phyloP scores from a whole-genome alignment of 2,329 filamentous ascomycete genomes.

The Bipolaris oryzae region DNA sequence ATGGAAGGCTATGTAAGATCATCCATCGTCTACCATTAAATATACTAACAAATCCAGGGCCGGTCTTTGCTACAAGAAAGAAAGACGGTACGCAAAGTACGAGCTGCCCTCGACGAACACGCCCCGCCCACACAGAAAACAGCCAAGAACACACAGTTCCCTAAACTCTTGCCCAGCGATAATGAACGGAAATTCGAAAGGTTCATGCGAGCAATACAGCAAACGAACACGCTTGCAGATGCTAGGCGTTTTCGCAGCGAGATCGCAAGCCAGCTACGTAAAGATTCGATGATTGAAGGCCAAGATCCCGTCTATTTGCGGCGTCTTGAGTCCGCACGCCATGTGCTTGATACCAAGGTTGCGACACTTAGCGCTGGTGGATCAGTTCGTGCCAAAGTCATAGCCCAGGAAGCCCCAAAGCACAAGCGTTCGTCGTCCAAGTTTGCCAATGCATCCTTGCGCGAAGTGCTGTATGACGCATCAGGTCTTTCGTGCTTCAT shows the following conservation, averaged over 20 bases:
- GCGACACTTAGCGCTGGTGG: conserved; percentile 75
- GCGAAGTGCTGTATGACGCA: conserved; percentile 86
- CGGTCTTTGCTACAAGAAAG: conserved; percentile 90
- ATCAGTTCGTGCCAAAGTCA: conserved; percentile 50
- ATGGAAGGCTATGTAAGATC: conserved; percentile 76
- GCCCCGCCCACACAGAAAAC: conserved; percentile 77
- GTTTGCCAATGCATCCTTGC: conserved; percentile 75
- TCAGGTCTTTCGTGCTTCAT: conserved; percentile 97
- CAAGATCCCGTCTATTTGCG: conserved; percentile 87
- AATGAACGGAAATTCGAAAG: conserved; percentile 93
- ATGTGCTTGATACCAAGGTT: conserved; percentile 87
- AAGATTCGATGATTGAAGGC: conserved; percentile 76
- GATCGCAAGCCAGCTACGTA: conserved; percentile 87
- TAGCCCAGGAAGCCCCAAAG: conserved; percentile 48
- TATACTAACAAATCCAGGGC: conserved; percentile 55
- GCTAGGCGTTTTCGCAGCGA: conserved; percentile 91
- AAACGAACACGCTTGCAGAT: conserved; percentile 89
- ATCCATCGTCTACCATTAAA: conserved; percentile 14
- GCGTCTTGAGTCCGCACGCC: conserved; percentile 88
- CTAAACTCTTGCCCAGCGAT: conserved; percentile 79
- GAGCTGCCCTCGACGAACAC: conserved; percentile 92
- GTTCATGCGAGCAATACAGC: conserved; percentile 87
- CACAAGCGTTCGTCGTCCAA: conserved; percentile 60
- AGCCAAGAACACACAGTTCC: conserved; percentile 71
- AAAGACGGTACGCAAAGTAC: conserved; percentile 89